Base-by-base conservation (phyloP, 331 rosid genomes). In the Quercus lobata region DNA sequence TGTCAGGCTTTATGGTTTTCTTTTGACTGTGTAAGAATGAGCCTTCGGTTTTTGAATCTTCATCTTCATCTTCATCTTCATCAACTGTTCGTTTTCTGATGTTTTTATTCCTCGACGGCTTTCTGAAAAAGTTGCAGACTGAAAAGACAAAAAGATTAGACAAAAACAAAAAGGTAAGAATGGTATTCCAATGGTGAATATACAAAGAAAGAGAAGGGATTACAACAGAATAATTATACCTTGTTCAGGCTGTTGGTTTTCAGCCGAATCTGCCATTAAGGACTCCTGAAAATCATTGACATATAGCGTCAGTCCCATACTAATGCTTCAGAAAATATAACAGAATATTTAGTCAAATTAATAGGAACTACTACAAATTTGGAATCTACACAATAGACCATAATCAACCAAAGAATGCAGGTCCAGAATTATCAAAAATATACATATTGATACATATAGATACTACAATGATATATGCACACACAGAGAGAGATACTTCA, bases 41-140 rank as follows among this genome's bases (percentile, higher is more conserved):
- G 80, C 74, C 79, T 86, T 85, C 88, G 0, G 58, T 77, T 63
- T 83, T 87, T 30, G 92, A 88, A 34, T 86, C 24, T 1, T 24
- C 24, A 1, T 24, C 87, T 25, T 84, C 92, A 1, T 76, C 86
- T 0, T 89, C 91, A 57, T 88, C 96, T 63, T 88, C 96, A 35
- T 85, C 85, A 58, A 82, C 54, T 7, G 78, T 61, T 7, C 90
- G 89, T 53, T 89, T 94, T 75, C 97, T 83, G n/a, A 94, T 84
- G 78, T 85, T 89, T 82, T 87, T 92, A 80, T 83, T 92, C 80
- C 87, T 86, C 10, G 86, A 79, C 0, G 94, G 92, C 84, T 92
- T 94, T 71, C 88, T 87, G 84, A 94, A 90, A 86, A 94, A 92
- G 74, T 87, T 89, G 80, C 98, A 92, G 58, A 92, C 97, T 94